Conservation (phyloP, 2,329 filamentous ascomycete species). For the Ophiognomonia clavigignenti-juglandacearum region DNA sequence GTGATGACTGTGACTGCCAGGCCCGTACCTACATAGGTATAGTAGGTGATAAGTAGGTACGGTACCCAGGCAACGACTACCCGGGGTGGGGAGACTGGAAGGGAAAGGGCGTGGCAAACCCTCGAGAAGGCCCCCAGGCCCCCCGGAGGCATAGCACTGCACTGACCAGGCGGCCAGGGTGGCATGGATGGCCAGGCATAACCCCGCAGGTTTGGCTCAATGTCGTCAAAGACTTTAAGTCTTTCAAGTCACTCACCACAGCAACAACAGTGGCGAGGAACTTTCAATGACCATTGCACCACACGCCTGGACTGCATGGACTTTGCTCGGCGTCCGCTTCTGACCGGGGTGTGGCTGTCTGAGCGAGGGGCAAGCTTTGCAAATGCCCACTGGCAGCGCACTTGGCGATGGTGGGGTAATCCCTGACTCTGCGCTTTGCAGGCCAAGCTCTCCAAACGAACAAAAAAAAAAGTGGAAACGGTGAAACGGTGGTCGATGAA, state of each 20-base stretch:
- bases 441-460: no score
- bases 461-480: no score
- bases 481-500: not conserved
- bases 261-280: no score
- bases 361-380: no score
- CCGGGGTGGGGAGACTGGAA: not conserved
- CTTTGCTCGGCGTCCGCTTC: not conserved
- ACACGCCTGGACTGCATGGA: no score
- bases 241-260: no score
- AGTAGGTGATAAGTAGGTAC: no score
- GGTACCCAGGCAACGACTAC: not conserved
- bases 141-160: not conserved
- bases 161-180: not conserved
- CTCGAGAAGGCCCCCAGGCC: not conserved
- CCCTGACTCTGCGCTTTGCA: no score
- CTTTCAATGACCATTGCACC: no score
- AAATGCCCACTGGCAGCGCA: no score
- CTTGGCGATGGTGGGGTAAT: not conserved
- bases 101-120: constrained; percentile 7
- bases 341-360: not conserved
- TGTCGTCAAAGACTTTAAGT: not conserved
- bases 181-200: not conserved
- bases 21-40: no score
- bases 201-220: constrained; percentile 2
- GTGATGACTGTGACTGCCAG: no score